Conservation (phyloP, 345 rosid genomes). For the Barbarea vulgaris region DNA sequence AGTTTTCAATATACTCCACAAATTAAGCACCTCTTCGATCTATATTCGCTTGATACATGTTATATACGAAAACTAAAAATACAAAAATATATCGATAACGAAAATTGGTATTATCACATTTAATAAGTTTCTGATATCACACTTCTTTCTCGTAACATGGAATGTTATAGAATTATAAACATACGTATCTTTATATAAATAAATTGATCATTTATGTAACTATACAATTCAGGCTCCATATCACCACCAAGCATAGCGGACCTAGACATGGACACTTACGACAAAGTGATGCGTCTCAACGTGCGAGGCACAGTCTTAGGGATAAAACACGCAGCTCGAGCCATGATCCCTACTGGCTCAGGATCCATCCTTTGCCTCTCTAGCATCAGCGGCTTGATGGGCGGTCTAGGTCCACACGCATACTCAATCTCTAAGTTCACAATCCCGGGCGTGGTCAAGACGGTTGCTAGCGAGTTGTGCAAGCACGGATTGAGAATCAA, state of each 20-base stretch:
- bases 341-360: conserved; percentile 62
- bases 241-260: conserved; percentile 62
- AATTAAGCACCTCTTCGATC: neutral
- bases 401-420: conserved; percentile 74
- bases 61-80: too few relatives aligned
- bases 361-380: conserved; percentile 79
- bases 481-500: conserved; percentile 61
- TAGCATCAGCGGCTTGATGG: conserved; percentile 76
- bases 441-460: conserved; percentile 65
- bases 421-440: conserved; percentile 67
- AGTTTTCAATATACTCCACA: neutral
- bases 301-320: conserved; percentile 61
- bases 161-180: neutral
- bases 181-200: neutral
- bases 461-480: conserved; percentile 69
- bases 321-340: conserved; percentile 79
- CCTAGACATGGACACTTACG: conserved; percentile 63
- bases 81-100: neutral
- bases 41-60: neutral
- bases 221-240: conserved; percentile 37
- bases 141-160: neutral
- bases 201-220: neutral
- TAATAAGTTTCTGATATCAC: neutral
- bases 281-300: conserved; percentile 66
- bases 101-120: neutral